Conservation (phyloP, 2,329 filamentous ascomycete species). For the Ustulina deusta region DNA sequence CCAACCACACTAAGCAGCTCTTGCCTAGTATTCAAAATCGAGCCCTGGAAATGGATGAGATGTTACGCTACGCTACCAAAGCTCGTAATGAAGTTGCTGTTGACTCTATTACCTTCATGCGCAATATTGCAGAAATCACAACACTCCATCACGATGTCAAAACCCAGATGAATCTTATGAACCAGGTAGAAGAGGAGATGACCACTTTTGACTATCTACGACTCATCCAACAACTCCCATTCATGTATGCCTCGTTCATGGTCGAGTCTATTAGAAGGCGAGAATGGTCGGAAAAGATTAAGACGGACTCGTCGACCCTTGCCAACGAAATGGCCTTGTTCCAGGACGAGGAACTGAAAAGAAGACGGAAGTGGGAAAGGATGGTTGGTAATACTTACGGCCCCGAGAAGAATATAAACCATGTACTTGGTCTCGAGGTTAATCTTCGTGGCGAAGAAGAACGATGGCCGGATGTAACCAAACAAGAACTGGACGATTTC, state of each 20-base stretch:
- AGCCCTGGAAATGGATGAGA: conserved; percentile 70
- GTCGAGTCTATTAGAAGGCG: conserved; percentile 86
- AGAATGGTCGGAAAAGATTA: conserved; percentile 94
- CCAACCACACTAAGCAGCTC: conserved; percentile 71
- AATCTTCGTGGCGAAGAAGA: conserved; percentile 84
- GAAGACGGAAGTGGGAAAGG: conserved; percentile 91
- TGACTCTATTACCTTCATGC: conserved; percentile 80
- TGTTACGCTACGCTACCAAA: conserved; percentile 69
- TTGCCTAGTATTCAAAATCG: conserved; percentile 69
- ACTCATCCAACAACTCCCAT: conserved; percentile 84
- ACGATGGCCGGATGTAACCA: conserved; percentile 81
- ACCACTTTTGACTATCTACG: conserved; percentile 85
- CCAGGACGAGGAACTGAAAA: conserved; percentile 90
- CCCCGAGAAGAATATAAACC: conserved; percentile 73
- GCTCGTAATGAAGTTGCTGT: conserved; percentile 75
- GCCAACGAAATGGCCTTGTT: conserved; percentile 94
- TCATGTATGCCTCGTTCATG: conserved; percentile 89
- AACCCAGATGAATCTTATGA: conserved; percentile 76
- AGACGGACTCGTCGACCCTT: conserved; percentile 84
- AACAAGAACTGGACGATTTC: conserved; percentile 82
- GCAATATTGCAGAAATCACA: conserved; percentile 83
- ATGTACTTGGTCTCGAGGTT: conserved; percentile 82
- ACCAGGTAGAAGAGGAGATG: conserved; percentile 79
- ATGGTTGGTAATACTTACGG: conserved; percentile 81
- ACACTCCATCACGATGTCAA: conserved; percentile 79